Evolutionary conservation across 352 stramenopile genomes (phyloP), one percentile per base, ranked within the genome.

Genomic region (Aphanomyces astaci): DNA sequence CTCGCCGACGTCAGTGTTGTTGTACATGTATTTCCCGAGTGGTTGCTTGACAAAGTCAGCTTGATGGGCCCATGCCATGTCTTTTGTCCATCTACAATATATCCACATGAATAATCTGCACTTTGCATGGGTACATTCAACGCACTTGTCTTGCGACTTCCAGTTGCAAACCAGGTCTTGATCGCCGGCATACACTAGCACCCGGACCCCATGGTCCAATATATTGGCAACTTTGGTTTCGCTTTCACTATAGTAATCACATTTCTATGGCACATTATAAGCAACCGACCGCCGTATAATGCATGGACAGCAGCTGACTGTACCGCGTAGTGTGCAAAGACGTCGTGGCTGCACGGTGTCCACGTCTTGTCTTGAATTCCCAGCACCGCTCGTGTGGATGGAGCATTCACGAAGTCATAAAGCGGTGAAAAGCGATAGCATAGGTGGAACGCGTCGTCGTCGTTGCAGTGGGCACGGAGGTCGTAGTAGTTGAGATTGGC

Each of bases 141-240:
- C 30, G 28, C 36, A 68, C 5, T 73, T 62, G 39, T 90, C 78
- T 54, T 90, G 82, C 17, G 78, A 76, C 55, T 79, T 78, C 83
- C 81, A 93, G 31, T 88, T 88, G 22, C 78, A 82, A 59, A 90
- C 76, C 1, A 79, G 77, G 66, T 93, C 85, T 7, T 79, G 77
- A 60, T 90, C 83, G 0, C 83, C 85, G 11, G 73, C 81, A 56
- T 89, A 93, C 43, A 92, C 69, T 0, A 93, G 73, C 31, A 92
- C 83, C 2, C 83, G 81, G n/a, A 93, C 75, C n/a, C 74, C 78
- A 0, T 71, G 71, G 0, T 87, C 70, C 0, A 92, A 75, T 11
- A 83, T 52, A 22, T 56, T 64, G 36, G 72, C 80, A n/a, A 92
- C 81, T 25, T 76, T 77, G 4, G 45, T 53, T 52, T 83, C 75